Percentiles rank a stretch among this genome's conserved stretches.
phyloP scores from a whole-genome alignment of 495 filamentous ascomycete species.

The Pseudevernia furfuracea region DNA sequence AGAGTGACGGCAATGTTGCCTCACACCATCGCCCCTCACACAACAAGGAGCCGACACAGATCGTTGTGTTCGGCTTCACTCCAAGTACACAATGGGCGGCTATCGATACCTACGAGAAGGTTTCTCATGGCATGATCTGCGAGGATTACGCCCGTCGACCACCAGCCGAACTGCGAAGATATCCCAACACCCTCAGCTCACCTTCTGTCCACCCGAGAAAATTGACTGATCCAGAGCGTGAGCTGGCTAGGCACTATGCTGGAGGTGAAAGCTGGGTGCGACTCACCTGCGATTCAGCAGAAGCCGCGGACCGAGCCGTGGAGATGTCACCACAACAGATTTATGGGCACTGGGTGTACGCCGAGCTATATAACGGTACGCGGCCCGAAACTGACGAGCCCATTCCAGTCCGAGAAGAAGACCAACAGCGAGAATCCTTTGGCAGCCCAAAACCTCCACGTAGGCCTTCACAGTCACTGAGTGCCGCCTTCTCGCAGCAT shows the following conservation, averaged over 20 bases:
- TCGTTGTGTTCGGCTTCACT: constrained; percentile 77
- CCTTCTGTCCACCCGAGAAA: constrained; percentile 49
- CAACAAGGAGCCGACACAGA: constrained; percentile 64
- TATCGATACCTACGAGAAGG: constrained; percentile 73
- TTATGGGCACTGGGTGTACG: constrained; percentile 66
- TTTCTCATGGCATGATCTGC: constrained; percentile 63
- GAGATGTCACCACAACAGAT: constrained; percentile 70
- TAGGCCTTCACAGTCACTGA: constrained; percentile 32
- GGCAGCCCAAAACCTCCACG: constrained; percentile 23
- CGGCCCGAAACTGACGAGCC: constrained; percentile 60
- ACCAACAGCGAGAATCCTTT: constrained; percentile 26
- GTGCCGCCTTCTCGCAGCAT: constrained; percentile 34
- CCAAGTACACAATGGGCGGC: constrained; percentile 69
- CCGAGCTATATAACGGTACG: constrained; percentile 65
- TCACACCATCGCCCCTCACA: constrained; percentile 39
- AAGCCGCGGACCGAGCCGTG: constrained; percentile 68
- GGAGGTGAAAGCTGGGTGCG: constrained; percentile 88
- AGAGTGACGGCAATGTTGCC: constrained; percentile 28
- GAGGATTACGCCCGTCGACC: constrained; percentile 80
- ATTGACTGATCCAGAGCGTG: constrained; percentile 60
- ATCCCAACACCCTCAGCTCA: constrained; percentile 56
- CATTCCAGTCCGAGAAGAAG: constrained; percentile 41
- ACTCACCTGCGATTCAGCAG: constrained; percentile 76
- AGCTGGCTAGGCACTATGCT: constrained; percentile 64
- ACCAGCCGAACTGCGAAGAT: constrained; percentile 45